Conservation (phyloP, 1,284 basidiomycete genomes). For the Rhodotorula sp. region DNA sequence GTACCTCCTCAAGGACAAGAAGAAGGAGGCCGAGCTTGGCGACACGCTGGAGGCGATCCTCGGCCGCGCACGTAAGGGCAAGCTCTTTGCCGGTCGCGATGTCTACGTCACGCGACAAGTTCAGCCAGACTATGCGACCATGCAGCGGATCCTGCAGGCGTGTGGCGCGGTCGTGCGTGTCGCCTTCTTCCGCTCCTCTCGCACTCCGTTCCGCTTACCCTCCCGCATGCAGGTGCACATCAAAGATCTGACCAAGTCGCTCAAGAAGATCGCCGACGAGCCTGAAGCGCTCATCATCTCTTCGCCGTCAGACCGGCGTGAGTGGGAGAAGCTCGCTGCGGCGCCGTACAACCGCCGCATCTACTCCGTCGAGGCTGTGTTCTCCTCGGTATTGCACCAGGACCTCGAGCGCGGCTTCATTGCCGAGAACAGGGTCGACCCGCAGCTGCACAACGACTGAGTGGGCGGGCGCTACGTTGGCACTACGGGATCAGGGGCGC, state of each 20-base stretch:
- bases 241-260: conserved; percentile 17
- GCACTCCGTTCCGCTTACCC: neutral
- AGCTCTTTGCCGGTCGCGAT: conserved; percentile 63
- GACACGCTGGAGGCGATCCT: conserved; percentile 66
- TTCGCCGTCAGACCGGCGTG: conserved; percentile 17
- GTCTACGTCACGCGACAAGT: conserved; percentile 66
- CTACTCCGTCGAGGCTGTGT: conserved; percentile 38
- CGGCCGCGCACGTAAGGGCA: conserved; percentile 59
- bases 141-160: conserved; percentile 26
- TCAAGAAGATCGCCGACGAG: conserved; percentile 21
- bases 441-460: conserved; percentile 17
- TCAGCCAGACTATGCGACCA: conserved; percentile 9
- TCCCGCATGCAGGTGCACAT: conserved; percentile 5
- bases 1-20: conserved; percentile 63
- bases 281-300: conserved; percentile 21
- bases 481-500: neutral
- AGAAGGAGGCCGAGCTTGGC: conserved; percentile 64
- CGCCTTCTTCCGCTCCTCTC: neutral
- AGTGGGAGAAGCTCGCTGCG: conserved; percentile 35
- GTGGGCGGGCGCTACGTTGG: neutral
- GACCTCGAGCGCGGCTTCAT: conserved; percentile 18
- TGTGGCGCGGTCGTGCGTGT: conserved; percentile 29
- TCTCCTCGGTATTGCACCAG: conserved; percentile 27
- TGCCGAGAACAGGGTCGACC: conserved; percentile 14
- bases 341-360: conserved; percentile 12